Conservation (phyloP, 768 basidiomycete genomes). For the Leccinum disarticulatum region DNA sequence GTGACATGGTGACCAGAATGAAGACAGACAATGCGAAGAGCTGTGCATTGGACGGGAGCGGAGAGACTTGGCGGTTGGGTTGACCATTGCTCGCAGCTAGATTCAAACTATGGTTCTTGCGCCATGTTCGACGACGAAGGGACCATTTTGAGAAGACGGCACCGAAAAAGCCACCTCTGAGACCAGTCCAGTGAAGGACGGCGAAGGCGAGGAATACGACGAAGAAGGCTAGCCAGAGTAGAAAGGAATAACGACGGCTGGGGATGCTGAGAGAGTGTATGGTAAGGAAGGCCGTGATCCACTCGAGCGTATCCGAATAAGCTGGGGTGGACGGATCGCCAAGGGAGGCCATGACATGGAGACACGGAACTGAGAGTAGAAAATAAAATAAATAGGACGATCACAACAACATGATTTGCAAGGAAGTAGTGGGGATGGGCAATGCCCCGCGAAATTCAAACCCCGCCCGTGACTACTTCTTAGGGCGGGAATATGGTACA, state of each 20-base stretch:
- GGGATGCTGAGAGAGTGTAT: constrained; percentile 54
- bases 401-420: background rate
- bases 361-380: background rate
- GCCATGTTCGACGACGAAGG: constrained; percentile 56
- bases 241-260: constrained; percentile 54
- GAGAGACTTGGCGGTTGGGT: constrained; percentile 41
- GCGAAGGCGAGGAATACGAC: constrained; percentile 41
- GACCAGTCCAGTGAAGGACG: constrained; percentile 43
- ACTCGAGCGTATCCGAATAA: constrained; percentile 45
- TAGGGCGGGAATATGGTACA: no score
- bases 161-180: constrained; percentile 43
- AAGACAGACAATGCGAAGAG: constrained; percentile 51
- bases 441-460: no score
- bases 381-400: background rate
- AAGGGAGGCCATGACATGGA: constrained; percentile 38
- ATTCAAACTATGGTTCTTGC: constrained; percentile 44
- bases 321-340: constrained; percentile 33
- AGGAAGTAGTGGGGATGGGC: no score
- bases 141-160: constrained; percentile 61
- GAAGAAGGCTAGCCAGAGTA: constrained; percentile 57
- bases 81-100: constrained; percentile 26
- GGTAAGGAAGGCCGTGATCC: constrained; percentile 56
- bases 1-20: constrained; percentile 40
- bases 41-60: constrained; percentile 65
- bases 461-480: no score